These are phyloP conservation scores for Tetrahymena malaccensis DNA, from an alignment of 73 alveolate species.

Conservation along the genomic window DNA sequence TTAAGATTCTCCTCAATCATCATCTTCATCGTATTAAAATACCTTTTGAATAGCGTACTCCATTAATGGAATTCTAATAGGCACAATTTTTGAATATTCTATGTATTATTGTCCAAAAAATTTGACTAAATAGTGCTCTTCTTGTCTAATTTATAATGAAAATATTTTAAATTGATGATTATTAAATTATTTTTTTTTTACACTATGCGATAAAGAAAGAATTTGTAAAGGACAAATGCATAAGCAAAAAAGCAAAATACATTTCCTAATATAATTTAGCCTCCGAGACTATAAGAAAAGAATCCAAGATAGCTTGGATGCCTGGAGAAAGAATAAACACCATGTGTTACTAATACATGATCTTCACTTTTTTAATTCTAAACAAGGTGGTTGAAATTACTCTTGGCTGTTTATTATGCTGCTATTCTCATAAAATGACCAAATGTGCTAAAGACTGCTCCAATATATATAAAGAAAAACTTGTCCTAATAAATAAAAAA, in stretches of 20 bases:
- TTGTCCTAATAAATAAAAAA: background rate
- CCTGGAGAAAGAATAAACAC: conserved; percentile 64
- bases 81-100: conserved; percentile 50
- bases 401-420: conserved; percentile 74
- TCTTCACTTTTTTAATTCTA: conserved; percentile 48
- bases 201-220: conserved; percentile 54
- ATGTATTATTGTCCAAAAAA: conserved; percentile 70
- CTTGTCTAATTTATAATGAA: conserved; percentile 22
- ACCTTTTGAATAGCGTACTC: background rate
- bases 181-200: background rate
- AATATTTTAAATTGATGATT: background rate
- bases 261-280: conserved; percentile 60
- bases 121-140: conserved; percentile 58
- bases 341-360: conserved; percentile 66
- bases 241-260: conserved; percentile 62
- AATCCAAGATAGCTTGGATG: conserved; percentile 92
- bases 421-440: conserved; percentile 80
- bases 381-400: conserved; percentile 66
- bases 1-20: background rate
- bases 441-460: conserved; percentile 39
- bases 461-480: background rate
- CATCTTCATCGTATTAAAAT: background rate
- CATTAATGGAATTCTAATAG: conserved; percentile 70
- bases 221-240: conserved; percentile 51
- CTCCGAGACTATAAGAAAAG: conserved; percentile 77